Evolutionary conservation across 768 basidiomycete species (phyloP).

Genomic region (Leccinum disarticulatum): DNA sequence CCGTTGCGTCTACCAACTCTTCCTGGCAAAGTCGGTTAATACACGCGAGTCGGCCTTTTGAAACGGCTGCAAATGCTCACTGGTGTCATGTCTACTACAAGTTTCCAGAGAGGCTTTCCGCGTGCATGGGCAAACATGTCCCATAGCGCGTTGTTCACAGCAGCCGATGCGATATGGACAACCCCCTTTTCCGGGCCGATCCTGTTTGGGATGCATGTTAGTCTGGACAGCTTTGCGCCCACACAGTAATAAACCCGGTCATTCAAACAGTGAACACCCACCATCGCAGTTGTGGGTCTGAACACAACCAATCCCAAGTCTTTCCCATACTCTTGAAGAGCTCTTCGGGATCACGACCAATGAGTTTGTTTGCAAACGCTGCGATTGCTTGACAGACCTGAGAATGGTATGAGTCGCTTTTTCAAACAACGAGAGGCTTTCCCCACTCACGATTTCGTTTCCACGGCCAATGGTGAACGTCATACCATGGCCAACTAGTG

Average conservation of each 20-base stretch:
- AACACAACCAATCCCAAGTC: constrained; percentile 83
- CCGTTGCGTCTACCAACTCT: constrained; percentile 70
- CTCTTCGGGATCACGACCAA: constrained; percentile 78
- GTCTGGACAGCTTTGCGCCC: neutral
- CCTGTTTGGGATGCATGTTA: constrained; percentile 40
- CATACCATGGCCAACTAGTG: constrained; percentile 88
- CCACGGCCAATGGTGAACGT: constrained; percentile 94
- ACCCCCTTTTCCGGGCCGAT: constrained; percentile 96
- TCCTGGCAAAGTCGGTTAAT: constrained; percentile 46
- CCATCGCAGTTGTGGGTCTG: constrained; percentile 93
- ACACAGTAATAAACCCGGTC: neutral
- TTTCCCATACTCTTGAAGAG: constrained; percentile 90
- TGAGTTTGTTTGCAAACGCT: constrained; percentile 74
- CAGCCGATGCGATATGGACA: constrained; percentile 85
- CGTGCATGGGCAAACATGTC: constrained; percentile 84
- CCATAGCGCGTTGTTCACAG: constrained; percentile 93
- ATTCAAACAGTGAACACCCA: constrained; percentile 24
- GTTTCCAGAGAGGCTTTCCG: constrained; percentile 90
- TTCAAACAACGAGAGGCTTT: neutral
- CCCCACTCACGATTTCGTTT: constrained; percentile 77
- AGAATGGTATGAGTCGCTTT: constrained; percentile 4
- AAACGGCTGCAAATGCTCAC: constrained; percentile 32
- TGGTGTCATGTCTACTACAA: constrained; percentile 88
- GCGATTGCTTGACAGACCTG: constrained; percentile 82
- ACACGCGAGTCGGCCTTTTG: neutral